Base-by-base conservation (phyloP, 169 alveolate genomes). In the Ichthyophthirius multifiliis region DNA sequence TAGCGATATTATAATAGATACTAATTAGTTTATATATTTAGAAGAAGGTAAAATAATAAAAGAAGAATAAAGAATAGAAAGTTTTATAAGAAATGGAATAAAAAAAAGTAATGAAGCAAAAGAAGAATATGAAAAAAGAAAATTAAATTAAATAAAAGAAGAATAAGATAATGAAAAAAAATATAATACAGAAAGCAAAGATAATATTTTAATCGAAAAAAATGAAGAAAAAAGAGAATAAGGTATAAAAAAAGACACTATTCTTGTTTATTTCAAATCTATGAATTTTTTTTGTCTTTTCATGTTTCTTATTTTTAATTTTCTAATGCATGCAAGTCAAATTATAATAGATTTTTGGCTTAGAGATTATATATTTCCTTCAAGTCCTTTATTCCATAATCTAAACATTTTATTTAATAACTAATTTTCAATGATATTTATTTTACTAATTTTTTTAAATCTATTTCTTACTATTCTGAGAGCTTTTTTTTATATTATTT, bases 321-420 rank as follows among this genome's bases (percentile, higher is more conserved):
- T 83, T 32, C 43, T 85, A 80, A 47, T 83, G 47, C 46, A 55
- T 32, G 71, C 63, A 23, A 80, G 78, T 35, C 75, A 83, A 80
- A 74, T 74, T 30, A 45, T 75, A 47, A 76, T 84, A 37, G 89
- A 83, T 79, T 87, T 79, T 39, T 87, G 92, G 92, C 47, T 87
- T 23, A 74, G 85, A 64, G 65, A 74, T 43, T 79, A 87, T 63
- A 77, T 87, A 16, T 39, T 81, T 63, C 75, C 74, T 32, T 79
- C 74, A 65, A 80, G 80, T 80, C 73, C 73, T 30, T 41, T 44
- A 39, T 82, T 79, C 67, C 84, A 87, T 32, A 62, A 45, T 37
- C 48, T 65, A 45, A 74, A 83, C 37, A 76, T 75, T 46, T 75
- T 71, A 65, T 80, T 75, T 55, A 82, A 75, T 64, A 35, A 73